These are phyloP conservation scores for Papiliotrema fonsecae DNA, from an alignment of 1,284 basidiomycete genomes.

Conservation along the genomic window DNA sequence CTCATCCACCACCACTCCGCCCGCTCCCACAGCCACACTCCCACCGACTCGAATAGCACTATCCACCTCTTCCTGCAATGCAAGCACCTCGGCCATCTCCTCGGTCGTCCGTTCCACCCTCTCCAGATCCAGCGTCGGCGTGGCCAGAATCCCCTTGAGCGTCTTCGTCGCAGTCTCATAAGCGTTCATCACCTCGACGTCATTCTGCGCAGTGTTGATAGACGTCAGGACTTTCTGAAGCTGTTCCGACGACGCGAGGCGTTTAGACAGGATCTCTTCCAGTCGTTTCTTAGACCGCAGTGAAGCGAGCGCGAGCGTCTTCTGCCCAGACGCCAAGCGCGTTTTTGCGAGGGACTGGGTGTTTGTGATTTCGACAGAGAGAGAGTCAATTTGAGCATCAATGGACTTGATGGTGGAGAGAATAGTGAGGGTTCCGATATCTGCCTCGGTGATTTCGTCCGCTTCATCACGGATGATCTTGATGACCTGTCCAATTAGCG, in stretches of 20 bases:
- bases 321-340: constrained; percentile 64
- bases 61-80: constrained; percentile 75
- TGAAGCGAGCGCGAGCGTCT: constrained; percentile 66
- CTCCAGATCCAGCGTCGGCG: constrained; percentile 71
- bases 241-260: constrained; percentile 66
- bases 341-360: constrained; percentile 55
- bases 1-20: constrained; percentile 53
- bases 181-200: constrained; percentile 80
- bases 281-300: constrained; percentile 73
- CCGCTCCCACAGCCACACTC: constrained; percentile 55
- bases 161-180: constrained; percentile 78
- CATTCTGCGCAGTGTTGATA: constrained; percentile 80
- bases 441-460: constrained; percentile 45
- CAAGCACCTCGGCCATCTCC: constrained; percentile 72
- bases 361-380: constrained; percentile 62
- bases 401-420: constrained; percentile 31
- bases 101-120: constrained; percentile 82
- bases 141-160: constrained; percentile 66
- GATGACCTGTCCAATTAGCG: constrained; percentile 57
- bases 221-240: constrained; percentile 70
- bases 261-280: constrained; percentile 70
- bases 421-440: constrained; percentile 40
- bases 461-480: constrained; percentile 52
- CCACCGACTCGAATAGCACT: constrained; percentile 66
- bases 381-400: constrained; percentile 42